A percentile compares a stretch with the other conserved stretches of the same genome.
phyloP scores from a whole-genome alignment of 108 stramenopile species.

The Stephanodiscus minutulus region DNA sequence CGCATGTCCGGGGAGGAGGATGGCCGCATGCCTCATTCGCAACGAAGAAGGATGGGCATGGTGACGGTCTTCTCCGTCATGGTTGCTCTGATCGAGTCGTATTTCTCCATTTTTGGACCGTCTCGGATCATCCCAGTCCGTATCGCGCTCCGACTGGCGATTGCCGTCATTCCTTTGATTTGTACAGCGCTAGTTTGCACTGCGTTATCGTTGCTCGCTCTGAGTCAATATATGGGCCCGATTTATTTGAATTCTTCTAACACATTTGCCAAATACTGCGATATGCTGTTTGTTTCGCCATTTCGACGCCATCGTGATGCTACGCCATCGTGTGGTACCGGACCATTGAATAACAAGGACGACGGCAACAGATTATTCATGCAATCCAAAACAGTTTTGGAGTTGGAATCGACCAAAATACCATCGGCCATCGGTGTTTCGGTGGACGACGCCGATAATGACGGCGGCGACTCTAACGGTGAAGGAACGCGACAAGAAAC shows the following conservation, averaged over 20 bases:
- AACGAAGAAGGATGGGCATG: background rate
- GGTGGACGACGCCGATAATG: background rate
- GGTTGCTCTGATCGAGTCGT: conserved; percentile 17
- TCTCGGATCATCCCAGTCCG: conserved; percentile 2
- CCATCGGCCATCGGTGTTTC: conserved; percentile 9
- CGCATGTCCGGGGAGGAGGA: background rate
- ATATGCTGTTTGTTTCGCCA: conserved; percentile 47
- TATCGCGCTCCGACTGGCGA: conserved; percentile 14
- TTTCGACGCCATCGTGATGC: conserved; percentile 14
- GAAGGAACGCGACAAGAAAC: background rate
- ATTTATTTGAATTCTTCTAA: conserved; percentile 55
- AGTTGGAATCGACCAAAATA: conserved; percentile 31
- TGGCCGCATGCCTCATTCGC: background rate
- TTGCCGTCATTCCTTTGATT: conserved; percentile 9
- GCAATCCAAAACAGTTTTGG: conserved; percentile 31
- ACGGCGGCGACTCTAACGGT: conserved; percentile 11
- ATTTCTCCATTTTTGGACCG: conserved; percentile 16
- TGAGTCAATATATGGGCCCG: conserved; percentile 49
- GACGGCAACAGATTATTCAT: background rate
- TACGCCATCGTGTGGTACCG: background rate
- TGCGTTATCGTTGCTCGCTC: conserved; percentile 13
- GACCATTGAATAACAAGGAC: background rate
- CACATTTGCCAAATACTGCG: conserved; percentile 58
- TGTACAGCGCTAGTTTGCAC: background rate
- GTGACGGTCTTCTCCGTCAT: background rate